Base-by-base conservation (phyloP, 1,284 basidiomycete species). In the Sphagnurus paluster region DNA sequence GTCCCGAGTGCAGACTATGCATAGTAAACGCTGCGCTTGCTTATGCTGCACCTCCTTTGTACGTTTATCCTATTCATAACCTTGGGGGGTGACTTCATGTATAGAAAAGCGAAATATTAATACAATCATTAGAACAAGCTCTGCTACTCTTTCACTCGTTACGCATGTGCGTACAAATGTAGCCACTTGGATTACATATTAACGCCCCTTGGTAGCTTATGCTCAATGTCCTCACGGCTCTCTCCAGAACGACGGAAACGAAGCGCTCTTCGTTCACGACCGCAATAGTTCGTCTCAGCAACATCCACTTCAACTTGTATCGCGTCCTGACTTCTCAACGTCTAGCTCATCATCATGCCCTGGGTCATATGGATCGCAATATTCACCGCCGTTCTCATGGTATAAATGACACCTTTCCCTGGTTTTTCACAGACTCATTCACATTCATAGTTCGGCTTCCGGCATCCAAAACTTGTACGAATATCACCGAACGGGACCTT, bases 21-120 rank as follows among this genome's bases (percentile, higher is more conserved):
- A 49, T 49, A 1, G 51, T 56, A 21, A 63, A 67, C 26, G 50
- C 60, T 19, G 55, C 56, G 7, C 48, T 66, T 28, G 50, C 63
- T 9, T 63, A 67, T 39, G 55, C 60, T 14, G 58, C 60, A 1
- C 61, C 63, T 4, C 58, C 58, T 43, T 35, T 67, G 64, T 65
- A 34, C 32, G 60, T 54, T 6, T n/a, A 11, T 24, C 23, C 24
- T 14, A 28, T 10, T 33, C 9, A 23, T 16, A 11, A 35, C 4
- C 11, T n/a, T 23, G 30, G 11, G 25, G 10, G 1, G 29, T 42
- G 16, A 44, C 17, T n/a, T 34, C n/a, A n/a, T n/a, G n/a, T n/a
- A n/a, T n/a, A n/a, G n/a, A n/a, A n/a, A n/a, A n/a, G n/a, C 19
- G 9, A 17, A 11, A n/a, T n/a, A 23, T 20, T n/a, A n/a, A n/a